Conservation (phyloP, 305 asterid genomes). For the Fraxinus latifolia region DNA sequence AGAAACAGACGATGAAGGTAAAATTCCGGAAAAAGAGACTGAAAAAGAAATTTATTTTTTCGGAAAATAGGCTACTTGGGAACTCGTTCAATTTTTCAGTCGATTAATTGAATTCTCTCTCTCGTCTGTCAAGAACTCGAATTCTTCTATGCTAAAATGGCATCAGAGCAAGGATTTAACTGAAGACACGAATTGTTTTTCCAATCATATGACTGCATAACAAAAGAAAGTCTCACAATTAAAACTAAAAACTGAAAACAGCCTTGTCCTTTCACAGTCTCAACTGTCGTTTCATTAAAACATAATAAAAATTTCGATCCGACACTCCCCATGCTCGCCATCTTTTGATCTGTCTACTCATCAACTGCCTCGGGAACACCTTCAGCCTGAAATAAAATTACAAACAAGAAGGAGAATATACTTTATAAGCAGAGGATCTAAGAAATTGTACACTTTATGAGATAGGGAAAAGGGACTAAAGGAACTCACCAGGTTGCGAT, state of each 20-base stretch:
- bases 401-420: neutral
- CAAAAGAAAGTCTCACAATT: neutral
- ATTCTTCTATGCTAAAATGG: neutral
- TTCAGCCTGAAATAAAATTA: slow-evolving; percentile 33
- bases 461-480: neutral
- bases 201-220: neutral
- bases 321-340: neutral
- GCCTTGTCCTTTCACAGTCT: neutral
- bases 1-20: neutral
- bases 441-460: neutral
- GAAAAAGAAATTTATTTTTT: neutral
- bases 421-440: neutral
- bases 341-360: slow-evolving; percentile 21
- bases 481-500: slow-evolving; percentile 44
- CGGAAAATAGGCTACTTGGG: neutral
- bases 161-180: neutral
- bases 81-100: neutral
- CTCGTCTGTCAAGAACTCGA: neutral
- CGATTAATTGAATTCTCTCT: neutral
- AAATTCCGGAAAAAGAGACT: neutral
- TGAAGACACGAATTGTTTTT: neutral
- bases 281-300: slow-evolving; percentile 8
- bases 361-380: slow-evolving; percentile 43
- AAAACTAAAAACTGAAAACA: neutral
- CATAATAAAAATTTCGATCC: neutral